Percentiles rank a stretch among this genome's conserved stretches.
These are phyloP conservation scores for Polychaeton citri DNA, from an alignment of 2,329 filamentous ascomycete species.

Conservation along the genomic window DNA sequence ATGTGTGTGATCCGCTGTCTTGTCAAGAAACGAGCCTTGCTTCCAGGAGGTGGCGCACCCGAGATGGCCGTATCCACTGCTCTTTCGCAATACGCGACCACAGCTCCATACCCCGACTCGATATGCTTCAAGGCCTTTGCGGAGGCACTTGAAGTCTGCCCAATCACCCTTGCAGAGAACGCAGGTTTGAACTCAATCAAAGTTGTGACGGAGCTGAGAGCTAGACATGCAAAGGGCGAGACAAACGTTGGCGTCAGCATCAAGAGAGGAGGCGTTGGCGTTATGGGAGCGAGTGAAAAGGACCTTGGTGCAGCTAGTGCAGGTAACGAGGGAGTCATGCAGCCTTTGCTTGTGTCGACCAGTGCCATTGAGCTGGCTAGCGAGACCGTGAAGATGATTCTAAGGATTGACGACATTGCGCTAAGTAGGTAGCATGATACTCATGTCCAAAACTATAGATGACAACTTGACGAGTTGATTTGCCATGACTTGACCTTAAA, in stretches of 20 bases:
- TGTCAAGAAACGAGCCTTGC: slow-evolving; percentile 99
- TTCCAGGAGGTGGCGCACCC: slow-evolving; percentile 88
- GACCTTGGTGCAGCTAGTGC: slow-evolving; percentile 5
- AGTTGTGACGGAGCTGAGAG: slow-evolving; percentile 89
- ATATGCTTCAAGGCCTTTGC: slow-evolving; percentile 99
- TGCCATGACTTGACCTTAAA: too few species aligned
- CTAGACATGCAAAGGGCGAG: slow-evolving; percentile 89
- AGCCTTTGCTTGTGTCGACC: slow-evolving; percentile 90
- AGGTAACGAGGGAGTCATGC: slow-evolving; percentile 55
- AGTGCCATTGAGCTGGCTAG: slow-evolving; percentile 94
- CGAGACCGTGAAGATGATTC: slow-evolving; percentile 95
- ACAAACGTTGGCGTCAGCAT: slow-evolving; percentile 95
- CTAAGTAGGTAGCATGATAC: slow-evolving; percentile 25
- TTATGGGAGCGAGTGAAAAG: slow-evolving; percentile 56
- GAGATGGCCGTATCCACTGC: slow-evolving; percentile 92
- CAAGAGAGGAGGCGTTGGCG: slow-evolving; percentile 92
- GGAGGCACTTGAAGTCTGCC: slow-evolving; percentile 92
- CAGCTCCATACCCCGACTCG: slow-evolving; percentile 78
- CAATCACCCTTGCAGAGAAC: slow-evolving; percentile 93
- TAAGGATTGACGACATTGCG: slow-evolving; percentile 56
- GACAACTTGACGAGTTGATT: too few species aligned
- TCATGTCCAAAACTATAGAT: too few species aligned
- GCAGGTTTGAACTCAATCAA: slow-evolving; percentile 97
- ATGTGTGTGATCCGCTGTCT: slow-evolving; percentile 94
- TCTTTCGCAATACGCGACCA: slow-evolving; percentile 68